Base-by-base conservation (phyloP, 805 yeast species). In the Cyberlindnera xylosilytica region DNA sequence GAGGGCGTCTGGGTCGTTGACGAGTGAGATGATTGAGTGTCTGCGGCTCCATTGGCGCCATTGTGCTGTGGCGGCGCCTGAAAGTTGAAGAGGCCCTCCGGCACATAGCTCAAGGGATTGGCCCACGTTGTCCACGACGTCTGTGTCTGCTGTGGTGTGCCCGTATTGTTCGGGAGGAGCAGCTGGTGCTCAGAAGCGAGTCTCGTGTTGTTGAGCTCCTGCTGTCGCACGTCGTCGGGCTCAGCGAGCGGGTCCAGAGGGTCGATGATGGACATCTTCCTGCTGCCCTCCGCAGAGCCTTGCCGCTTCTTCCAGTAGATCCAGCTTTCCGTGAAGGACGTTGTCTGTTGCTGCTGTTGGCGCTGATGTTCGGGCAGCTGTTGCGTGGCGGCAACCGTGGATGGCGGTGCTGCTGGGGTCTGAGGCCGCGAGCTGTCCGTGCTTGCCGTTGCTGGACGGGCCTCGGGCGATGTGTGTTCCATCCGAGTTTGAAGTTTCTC, bases 291-390 rank as follows among this genome's bases (percentile, higher is more conserved):
- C 7, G 55, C 54, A 1, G 57, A 53, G 17, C 56, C 57, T 36
- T 52, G 54, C 15, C 44, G 39, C 34, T 41, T 44, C 44, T 54
- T 54, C 59, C 59, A 54, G 28, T 45, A 45, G 9, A 41, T 31
- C 59, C 59, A 54, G 39, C 53, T 40, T 18, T 47, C 52, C 17
- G 51, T 26, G 36, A 41, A 42, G n/a, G 44, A 37, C 2, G 36
- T 27, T 28, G 24, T n/a, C 19, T 6, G 18, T 4, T 16, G 9
- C 19, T 23, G 17, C n/a, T 20, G 28, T 10, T 10, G 28, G n/a
- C 8, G 10, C 7, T 22, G 24, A 7, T 22, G 10, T 22, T 22
- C 10, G 7, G 7, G 24, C 24, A 8, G 10, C 10, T 22, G 24
- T 10, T 22, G 24, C 10, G 7, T 10, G 10, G 24, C 10, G 10